These are phyloP conservation scores for Vanderwaltozyma verrucispora DNA, from an alignment of 805 yeast species.

Conservation along the genomic window DNA sequence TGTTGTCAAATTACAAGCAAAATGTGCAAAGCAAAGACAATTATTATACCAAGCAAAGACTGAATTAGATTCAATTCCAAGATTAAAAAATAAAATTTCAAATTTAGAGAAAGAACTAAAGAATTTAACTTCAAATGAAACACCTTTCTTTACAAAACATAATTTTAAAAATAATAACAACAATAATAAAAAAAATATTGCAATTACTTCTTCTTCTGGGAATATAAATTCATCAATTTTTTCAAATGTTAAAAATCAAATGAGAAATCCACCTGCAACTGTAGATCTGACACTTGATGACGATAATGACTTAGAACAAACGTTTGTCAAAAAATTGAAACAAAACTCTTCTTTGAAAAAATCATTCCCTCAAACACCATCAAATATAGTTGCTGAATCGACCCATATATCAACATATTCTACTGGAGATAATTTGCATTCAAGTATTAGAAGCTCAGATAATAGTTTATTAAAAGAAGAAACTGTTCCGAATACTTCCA, in stretches of 20 bases:
- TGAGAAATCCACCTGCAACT: conserved; percentile 14
- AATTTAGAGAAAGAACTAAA: conserved; percentile 3
- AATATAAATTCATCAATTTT: not conserved
- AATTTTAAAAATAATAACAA: not conserved
- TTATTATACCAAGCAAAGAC: conserved; percentile 18
- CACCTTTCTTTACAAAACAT: not conserved
- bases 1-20: conserved; percentile 17
- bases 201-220: not conserved
- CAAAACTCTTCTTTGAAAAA: conserved; percentile 4
- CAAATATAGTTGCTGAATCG: conserved; percentile 4
- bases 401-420: conserved; percentile 1
- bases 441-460: not conserved
- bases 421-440: not conserved
- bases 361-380: not conserved
- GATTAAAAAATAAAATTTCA: conserved; percentile 10
- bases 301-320: conserved; percentile 7
- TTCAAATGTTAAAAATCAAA: not conserved
- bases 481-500: not conserved
- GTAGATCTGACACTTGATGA: conserved; percentile 21
- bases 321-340: conserved; percentile 16
- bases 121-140: not conserved
- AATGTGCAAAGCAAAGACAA: conserved; percentile 21
- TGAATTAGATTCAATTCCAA: conserved; percentile 19
- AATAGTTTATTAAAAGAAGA: not conserved
- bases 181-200: not conserved